Evolutionary conservation across 2,329 filamentous ascomycete genomes (phyloP).

Genomic region (Alternaria sp.): DNA sequence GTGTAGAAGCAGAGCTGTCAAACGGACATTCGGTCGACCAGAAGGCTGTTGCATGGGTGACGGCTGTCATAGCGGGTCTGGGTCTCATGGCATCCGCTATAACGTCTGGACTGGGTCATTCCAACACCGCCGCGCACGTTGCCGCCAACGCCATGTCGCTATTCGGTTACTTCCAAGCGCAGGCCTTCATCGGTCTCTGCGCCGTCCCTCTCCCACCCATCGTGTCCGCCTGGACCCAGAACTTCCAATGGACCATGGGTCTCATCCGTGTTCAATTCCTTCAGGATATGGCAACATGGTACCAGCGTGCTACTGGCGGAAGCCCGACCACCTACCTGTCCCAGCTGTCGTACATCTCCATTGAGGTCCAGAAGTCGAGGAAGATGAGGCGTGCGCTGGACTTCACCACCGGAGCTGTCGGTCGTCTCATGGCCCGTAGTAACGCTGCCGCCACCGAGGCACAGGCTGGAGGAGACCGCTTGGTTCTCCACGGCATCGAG

Average conservation of each 20-base stretch:
- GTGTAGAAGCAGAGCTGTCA: constrained; percentile 84
- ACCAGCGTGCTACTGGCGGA: constrained; percentile 90
- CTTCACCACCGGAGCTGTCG: constrained; percentile 24
- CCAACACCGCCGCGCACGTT: constrained; percentile 92
- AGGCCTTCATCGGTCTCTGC: constrained; percentile 88
- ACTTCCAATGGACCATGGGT: constrained; percentile 98
- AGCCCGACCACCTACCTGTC: constrained; percentile 80
- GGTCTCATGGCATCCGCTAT: constrained; percentile 85
- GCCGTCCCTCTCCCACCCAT: constrained; percentile 83
- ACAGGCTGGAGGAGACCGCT: constrained; percentile 36
- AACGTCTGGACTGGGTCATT: constrained; percentile 87
- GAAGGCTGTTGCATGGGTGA: constrained; percentile 85
- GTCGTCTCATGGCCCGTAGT: constrained; percentile 47
- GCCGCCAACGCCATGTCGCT: constrained; percentile 93
- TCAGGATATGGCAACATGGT: constrained; percentile 91
- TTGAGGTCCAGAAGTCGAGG: constrained; percentile 81
- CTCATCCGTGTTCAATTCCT: constrained; percentile 88
- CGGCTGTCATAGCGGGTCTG: constrained; percentile 84
- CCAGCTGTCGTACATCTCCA: constrained; percentile 74
- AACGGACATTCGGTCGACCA: constrained; percentile 94
- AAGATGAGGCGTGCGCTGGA: constrained; percentile 55
- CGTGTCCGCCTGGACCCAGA: constrained; percentile 91
- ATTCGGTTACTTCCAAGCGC: constrained; percentile 92
- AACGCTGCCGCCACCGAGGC: constrained; percentile 56
- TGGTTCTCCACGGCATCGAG: constrained; percentile 79